Evolutionary conservation across 78 protist species (phyloP), one percentile per base, ranked within the genome.

Genomic region (Dictyostelium intermedium): DNA sequence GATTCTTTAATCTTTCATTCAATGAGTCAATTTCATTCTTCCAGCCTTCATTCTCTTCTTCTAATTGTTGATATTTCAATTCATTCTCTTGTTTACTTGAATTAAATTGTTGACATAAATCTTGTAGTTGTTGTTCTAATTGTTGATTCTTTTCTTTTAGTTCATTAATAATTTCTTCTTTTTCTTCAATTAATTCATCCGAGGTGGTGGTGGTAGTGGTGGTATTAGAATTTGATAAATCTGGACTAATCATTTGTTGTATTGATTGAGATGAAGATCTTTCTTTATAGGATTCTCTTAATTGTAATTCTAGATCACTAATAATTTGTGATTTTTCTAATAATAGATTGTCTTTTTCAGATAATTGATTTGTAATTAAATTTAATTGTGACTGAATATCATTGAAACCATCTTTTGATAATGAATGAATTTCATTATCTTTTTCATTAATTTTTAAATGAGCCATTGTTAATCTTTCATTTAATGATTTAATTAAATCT

Each of bases 241-340:
- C 79, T 72, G 79, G 43, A 34, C 45, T 72, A 70, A 13, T 11
- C 74, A 27, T 66, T 72, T 30, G 39, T 72, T 72, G 82, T 76
- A 23, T 56, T 39, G 39, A 37, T 37, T 14, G 27, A 20, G 0
- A 1, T 73, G 43, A n/a, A n/a, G n/a, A 37, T 34, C 37, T 27
- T 20, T 73, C 41, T 73, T 32, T 18, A 35, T 32, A 27, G 9
- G 47, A 76, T 10, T 76, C 56, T 39, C 56, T 39, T 39, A 39
- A 39, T 39, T 76, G 47, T 25, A n/a, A 30, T 39, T 76, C 60
- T 9, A 39, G n/a, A 39, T 76, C 82, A 76, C n/a, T 76, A 37
- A 76, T 76, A n/a, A 72, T 45, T 79, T 45, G 69, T 25, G 53
- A 30, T 79, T 79, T 41, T 79, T 79, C 84, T 14, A 45, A 7